Percentiles rank a stretch among this genome's conserved stretches.
Conservation (phyloP, 306 rosid genomes). For the Astragalus membranaceus region DNA sequence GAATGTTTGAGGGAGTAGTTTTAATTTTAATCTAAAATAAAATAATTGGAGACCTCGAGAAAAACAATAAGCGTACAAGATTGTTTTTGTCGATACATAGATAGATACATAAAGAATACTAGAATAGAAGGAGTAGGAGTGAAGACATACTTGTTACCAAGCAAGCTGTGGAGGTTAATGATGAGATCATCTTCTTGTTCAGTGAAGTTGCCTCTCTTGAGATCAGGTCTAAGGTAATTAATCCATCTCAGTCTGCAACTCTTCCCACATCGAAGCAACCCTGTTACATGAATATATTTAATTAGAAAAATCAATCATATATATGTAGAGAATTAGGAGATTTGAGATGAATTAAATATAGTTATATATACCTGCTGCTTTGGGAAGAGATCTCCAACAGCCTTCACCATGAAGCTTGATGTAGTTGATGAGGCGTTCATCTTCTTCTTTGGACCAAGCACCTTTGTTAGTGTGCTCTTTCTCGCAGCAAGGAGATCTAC, state of each 20-base stretch:
- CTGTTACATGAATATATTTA: conserved; percentile 1
- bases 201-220: conserved; percentile 56
- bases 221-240: conserved; percentile 53
- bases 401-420: conserved; percentile 47
- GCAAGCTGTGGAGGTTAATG: conserved; percentile 45
- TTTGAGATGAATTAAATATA: no score
- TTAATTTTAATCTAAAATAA: no score
- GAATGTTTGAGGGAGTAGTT: no score
- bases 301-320: no score
- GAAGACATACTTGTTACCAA: conserved; percentile 53
- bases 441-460: conserved; percentile 66
- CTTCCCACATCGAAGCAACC: conserved; percentile 60
- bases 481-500: conserved; percentile 55
- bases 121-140: not conserved
- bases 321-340: no score
- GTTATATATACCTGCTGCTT: conserved; percentile 50
- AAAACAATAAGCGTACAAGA: no score
- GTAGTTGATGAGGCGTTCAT: conserved; percentile 39
- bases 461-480: conserved; percentile 50
- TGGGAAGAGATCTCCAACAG: conserved; percentile 56
- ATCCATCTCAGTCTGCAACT: conserved; percentile 64
- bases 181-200: conserved; percentile 47
- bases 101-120: no score
- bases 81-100: no score
- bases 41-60: no score